A percentile compares a stretch with the other conserved stretches of the same genome.
Evolutionary conservation across 768 basidiomycete genomes (phyloP).

Genomic region (Hebeloma cylindrosporum): DNA sequence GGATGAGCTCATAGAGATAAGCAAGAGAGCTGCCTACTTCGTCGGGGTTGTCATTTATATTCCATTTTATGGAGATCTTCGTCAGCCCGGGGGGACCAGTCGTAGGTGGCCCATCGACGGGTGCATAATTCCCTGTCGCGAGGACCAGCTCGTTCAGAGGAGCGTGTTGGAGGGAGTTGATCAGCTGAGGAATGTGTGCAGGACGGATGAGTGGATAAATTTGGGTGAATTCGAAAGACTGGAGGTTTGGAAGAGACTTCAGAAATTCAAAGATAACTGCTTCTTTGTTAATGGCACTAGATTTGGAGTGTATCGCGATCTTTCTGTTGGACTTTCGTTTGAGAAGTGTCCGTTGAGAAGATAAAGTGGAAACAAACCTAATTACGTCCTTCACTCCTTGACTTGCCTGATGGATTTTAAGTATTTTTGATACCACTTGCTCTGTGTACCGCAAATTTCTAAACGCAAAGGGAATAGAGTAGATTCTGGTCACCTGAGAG

Average conservation of each 20-base stretch:
- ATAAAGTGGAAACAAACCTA: slow-evolving; percentile 1
- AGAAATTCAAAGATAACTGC: slow-evolving; percentile 6
- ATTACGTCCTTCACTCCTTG: slow-evolving; percentile 8
- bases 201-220: neutral
- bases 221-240: slow-evolving; percentile 1
- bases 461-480: slow-evolving; percentile 8
- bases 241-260: slow-evolving; percentile 7
- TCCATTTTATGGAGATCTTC: slow-evolving; percentile 9
- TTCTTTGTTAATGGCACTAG: neutral
- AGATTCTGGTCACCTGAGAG: slow-evolving; percentile 4
- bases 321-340: neutral
- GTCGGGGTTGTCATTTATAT: neutral
- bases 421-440: neutral
- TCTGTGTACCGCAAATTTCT: slow-evolving; percentile 4
- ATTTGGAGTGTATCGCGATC: neutral
- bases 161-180: slow-evolving; percentile 4
- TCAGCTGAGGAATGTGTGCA: slow-evolving; percentile 2
- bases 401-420: slow-evolving; percentile 3
- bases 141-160: slow-evolving; percentile 8
- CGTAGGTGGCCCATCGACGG: neutral
- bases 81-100: slow-evolving; percentile 8
- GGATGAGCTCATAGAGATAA: slow-evolving; percentile 3
- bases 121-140: neutral
- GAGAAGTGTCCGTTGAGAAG: neutral
- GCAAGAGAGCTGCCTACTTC: neutral